Percentiles rank a stretch among this genome's conserved stretches.
Evolutionary conservation across 1,139 yeast genomes (phyloP).

Genomic region (Sugiyamaella paludigena): DNA sequence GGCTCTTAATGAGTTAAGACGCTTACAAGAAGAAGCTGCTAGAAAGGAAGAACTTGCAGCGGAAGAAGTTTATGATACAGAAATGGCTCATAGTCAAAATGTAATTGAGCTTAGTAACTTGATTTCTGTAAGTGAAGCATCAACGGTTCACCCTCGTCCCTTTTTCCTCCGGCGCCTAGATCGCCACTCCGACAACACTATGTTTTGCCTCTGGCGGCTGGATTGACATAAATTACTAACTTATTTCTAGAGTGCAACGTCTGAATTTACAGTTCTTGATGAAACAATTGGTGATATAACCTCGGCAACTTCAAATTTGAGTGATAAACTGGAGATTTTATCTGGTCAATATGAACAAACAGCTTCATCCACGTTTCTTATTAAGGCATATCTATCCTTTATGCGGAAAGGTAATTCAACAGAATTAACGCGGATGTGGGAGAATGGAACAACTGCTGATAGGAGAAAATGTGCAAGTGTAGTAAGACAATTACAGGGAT

Average conservation of each 20-base stretch:
- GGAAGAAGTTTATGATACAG: constrained; percentile 58
- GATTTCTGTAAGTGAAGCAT: constrained; percentile 12
- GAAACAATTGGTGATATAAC: constrained; percentile 49
- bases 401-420: constrained; percentile 58
- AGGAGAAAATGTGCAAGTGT: constrained; percentile 67
- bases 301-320: constrained; percentile 67
- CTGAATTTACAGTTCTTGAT: constrained; percentile 59
- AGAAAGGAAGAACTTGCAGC: constrained; percentile 50
- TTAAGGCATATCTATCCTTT: constrained; percentile 75
- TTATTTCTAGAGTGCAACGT: constrained; percentile 30
- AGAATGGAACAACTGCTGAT: constrained; percentile 44
- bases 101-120: constrained; percentile 54
- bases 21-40: constrained; percentile 54
- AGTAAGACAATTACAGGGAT: constrained; percentile 59
- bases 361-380: constrained; percentile 66
- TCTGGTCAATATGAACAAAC: constrained; percentile 78
- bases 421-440: constrained; percentile 44
- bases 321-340: constrained; percentile 68
- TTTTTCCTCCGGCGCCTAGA: no score
- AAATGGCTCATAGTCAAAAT: constrained; percentile 64
- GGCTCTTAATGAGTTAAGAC: constrained; percentile 67
- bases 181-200: no score
- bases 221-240: no score
- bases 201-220: no score
- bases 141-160: no score